Base-by-base conservation (phyloP, 805 yeast genomes). In the Ogataea zsoltii region DNA sequence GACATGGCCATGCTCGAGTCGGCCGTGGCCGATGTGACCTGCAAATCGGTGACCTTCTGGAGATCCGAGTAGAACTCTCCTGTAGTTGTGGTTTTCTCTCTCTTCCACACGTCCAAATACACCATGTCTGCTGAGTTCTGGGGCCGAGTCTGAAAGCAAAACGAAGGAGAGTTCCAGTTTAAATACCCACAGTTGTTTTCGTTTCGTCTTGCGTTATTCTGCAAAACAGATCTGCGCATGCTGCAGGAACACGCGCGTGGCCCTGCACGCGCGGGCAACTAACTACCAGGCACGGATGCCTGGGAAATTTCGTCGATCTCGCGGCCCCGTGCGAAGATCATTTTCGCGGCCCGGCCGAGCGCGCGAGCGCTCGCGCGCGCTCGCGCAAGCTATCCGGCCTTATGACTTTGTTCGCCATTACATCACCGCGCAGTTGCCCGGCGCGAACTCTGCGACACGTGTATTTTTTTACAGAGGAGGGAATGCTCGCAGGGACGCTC, bases 1-100 rank as follows among this genome's bases (percentile, higher is more conserved):
- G 40, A 26, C 40, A 37, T 37, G 23, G 32, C 32, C 32, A 37
- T 30, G 21, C 31, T 37, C 18, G 46, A 31, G 11, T 49, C 19
- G 30, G 48, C 28, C 13, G 36, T 7, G 21, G 40, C 45, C 17
- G 55, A 41, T 15, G 54, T 42, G 7, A 54, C 44, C 42, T 50
- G 41, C 11, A 56, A 29, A 14, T 50, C 36, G 9, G 60, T 56
- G 16, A 49, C 53, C 44, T 53, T 47, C 35, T 54, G 48, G 23
- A 56, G 43, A 33, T 50, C 51, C 16, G 57, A 23, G 46, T 54
- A 56, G 40, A 56, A 56, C 25, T 39, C 42, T 13, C 50, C 53
- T 4, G 51, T 44, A 12, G 54, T 46, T 2, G 51, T 42, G 18
- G 50, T 31, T 30, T 16, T 26, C 17, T 39, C 46, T 37, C 50